These are phyloP conservation scores for Pseudomonodictys pantanalensis DNA, from an alignment of 495 filamentous ascomycete genomes.

Conservation along the genomic window DNA sequence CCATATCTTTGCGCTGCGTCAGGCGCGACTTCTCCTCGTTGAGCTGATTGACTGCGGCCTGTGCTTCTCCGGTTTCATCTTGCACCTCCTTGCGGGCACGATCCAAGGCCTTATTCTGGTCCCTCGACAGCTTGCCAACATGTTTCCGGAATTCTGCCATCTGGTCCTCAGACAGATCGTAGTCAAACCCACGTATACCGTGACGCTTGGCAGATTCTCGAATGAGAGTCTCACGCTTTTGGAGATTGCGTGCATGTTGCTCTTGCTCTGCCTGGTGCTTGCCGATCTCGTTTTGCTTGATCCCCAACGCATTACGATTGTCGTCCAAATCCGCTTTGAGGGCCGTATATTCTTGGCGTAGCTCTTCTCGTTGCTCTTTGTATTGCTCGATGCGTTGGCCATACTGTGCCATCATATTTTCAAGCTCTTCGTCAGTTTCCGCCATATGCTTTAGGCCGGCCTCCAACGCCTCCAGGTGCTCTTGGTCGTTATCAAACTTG, in stretches of 20 bases:
- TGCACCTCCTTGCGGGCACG: conserved; percentile 68
- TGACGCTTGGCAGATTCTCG: conserved; percentile 75
- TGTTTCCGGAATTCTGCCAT: conserved; percentile 75
- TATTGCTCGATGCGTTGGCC: conserved; percentile 56
- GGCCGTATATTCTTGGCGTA: conserved; percentile 60
- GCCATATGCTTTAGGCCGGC: conserved; percentile 67
- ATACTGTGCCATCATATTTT: conserved; percentile 56
- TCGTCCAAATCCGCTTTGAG: conserved; percentile 62
- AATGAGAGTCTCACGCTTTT: conserved; percentile 66
- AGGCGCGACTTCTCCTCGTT: conserved; percentile 64
- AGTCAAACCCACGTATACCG: conserved; percentile 79
- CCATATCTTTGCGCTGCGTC: conserved; percentile 65
- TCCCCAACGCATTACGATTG: conserved; percentile 55
- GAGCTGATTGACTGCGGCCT: conserved; percentile 64
- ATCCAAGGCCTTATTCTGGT: conserved; percentile 75
- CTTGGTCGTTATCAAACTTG: conserved; percentile 59
- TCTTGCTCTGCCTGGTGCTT: conserved; percentile 81
- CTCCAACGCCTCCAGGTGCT: conserved; percentile 67
- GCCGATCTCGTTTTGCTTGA: conserved; percentile 79
- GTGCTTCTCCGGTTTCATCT: conserved; percentile 64
- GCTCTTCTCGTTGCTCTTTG: conserved; percentile 64
- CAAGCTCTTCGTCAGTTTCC: conserved; percentile 76
- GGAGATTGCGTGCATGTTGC: conserved; percentile 76
- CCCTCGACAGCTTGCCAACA: conserved; percentile 67
- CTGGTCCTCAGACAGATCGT: conserved; percentile 67